phyloP scores from a whole-genome alignment of 1,284 basidiomycete species.

The Pseudozyma hubeiensis region DNA sequence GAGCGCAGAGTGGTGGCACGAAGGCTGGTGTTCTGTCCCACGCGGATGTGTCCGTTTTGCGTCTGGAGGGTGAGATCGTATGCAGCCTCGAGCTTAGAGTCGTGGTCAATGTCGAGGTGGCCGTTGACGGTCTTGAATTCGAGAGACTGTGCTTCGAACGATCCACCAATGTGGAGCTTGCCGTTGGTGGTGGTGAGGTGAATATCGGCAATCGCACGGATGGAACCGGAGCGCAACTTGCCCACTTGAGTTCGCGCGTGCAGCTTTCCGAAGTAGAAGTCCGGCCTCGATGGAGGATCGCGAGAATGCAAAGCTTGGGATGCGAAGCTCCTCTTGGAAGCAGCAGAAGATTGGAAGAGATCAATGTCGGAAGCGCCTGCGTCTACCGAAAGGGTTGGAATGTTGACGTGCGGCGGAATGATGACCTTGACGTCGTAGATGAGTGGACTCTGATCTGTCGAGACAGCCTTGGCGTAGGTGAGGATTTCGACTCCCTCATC shows the following conservation, averaged over 20 bases:
- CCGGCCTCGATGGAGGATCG: slow-evolving; percentile 14
- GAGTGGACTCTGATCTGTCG: slow-evolving; percentile 40
- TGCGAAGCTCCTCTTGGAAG: neutral
- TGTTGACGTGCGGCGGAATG: slow-evolving; percentile 46
- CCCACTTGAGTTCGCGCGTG: slow-evolving; percentile 47
- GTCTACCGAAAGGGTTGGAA: slow-evolving; percentile 44
- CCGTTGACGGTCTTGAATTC: slow-evolving; percentile 45
- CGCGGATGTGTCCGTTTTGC: slow-evolving; percentile 39
- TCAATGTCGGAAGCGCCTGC: slow-evolving; percentile 47
- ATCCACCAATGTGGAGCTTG: slow-evolving; percentile 37
- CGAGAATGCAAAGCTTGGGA: slow-evolving; percentile 1
- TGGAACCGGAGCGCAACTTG: slow-evolving; percentile 33
- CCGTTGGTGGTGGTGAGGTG: slow-evolving; percentile 50
- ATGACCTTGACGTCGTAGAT: slow-evolving; percentile 55
- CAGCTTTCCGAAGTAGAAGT: slow-evolving; percentile 49
- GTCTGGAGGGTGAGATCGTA: slow-evolving; percentile 45
- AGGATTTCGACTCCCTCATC: slow-evolving; percentile 55
- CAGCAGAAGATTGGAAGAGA: slow-evolving; percentile 22
- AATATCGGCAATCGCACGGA: slow-evolving; percentile 46
- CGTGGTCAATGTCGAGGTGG: slow-evolving; percentile 33
- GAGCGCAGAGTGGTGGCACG: slow-evolving; percentile 41
- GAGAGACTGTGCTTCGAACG: slow-evolving; percentile 36
- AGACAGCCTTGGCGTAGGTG: slow-evolving; percentile 50
- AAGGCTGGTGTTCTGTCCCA: slow-evolving; percentile 35
- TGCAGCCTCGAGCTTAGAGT: slow-evolving; percentile 32